These are phyloP conservation scores for Diplodia intermedia DNA, from an alignment of 2,329 filamentous ascomycete species.

Conservation along the genomic window DNA sequence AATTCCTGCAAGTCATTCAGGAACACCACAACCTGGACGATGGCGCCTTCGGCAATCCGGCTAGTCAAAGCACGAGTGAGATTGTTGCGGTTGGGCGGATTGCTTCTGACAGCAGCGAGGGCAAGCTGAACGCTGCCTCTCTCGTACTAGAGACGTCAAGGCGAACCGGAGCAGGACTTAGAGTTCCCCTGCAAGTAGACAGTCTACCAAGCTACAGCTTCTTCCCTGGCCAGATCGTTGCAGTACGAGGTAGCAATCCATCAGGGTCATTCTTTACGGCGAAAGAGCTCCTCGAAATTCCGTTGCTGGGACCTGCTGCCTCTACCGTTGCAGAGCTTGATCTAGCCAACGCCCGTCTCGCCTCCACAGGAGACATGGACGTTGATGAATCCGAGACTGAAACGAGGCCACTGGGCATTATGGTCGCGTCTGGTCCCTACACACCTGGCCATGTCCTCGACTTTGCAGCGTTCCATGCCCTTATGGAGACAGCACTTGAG, in stretches of 20 bases:
- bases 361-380: conserved; percentile 56
- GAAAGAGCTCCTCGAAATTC: conserved; percentile 75
- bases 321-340: conserved; percentile 71
- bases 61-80: conserved; percentile 81
- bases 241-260: conserved; percentile 83
- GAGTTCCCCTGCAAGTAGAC: conserved; percentile 80
- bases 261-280: conserved; percentile 84
- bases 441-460: conserved; percentile 91
- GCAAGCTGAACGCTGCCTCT: conserved; percentile 83
- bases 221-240: conserved; percentile 94
- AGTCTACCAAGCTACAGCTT: conserved; percentile 75
- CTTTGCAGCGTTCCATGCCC: conserved; percentile 82
- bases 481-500: conserved; percentile 79
- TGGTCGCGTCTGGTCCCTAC: conserved; percentile 86
- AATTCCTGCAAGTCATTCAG: conserved; percentile 77
- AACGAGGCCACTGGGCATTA: conserved; percentile 71
- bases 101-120: conserved; percentile 84
- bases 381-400: conserved; percentile 50
- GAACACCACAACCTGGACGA: conserved; percentile 78
- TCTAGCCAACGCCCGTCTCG: conserved; percentile 71
- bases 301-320: conserved; percentile 75
- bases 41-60: conserved; percentile 83
- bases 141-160: conserved; percentile 88
- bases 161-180: conserved; percentile 78
- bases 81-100: conserved; percentile 91